phyloP scores from a whole-genome alignment of 352 stramenopile genomes.

The Thalassiosira exigua region DNA sequence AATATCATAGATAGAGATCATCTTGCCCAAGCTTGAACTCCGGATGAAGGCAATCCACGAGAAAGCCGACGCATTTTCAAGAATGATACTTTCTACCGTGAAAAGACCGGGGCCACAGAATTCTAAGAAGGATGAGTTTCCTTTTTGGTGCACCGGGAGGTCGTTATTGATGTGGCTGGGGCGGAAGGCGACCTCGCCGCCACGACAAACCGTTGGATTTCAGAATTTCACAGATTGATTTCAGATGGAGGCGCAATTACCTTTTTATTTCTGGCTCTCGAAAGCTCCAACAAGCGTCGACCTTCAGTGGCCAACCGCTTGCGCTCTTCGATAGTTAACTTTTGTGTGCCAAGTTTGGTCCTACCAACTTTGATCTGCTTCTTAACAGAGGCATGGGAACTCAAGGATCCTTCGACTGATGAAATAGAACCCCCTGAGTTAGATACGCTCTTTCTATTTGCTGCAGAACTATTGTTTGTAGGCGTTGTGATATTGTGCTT shows the following conservation, averaged over 20 bases:
- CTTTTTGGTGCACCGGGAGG: not conserved
- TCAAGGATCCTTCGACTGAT: constrained; percentile 55
- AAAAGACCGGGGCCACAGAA: too few relatives aligned
- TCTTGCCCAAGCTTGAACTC: too few relatives aligned
- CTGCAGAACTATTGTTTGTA: too few relatives aligned
- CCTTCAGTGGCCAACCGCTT: constrained; percentile 54
- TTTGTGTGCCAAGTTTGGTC: constrained; percentile 41
- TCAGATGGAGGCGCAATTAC: not conserved
- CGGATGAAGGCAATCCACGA: too few relatives aligned
- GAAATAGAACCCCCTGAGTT: constrained; percentile 48
- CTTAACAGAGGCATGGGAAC: constrained; percentile 47
- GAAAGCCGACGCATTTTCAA: too few relatives aligned
- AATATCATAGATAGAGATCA: too few relatives aligned
- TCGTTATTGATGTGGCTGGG: too few relatives aligned
- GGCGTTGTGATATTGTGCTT: constrained; percentile 6
- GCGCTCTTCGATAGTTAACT: constrained; percentile 49
- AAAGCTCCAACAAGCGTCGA: constrained; percentile 35
- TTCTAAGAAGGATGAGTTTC: too few relatives aligned
- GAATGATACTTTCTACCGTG: too few relatives aligned
- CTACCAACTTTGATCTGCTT: constrained; percentile 50
- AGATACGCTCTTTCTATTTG: not conserved
- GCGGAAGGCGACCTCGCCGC: too few relatives aligned
- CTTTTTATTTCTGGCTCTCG: constrained; percentile 42
- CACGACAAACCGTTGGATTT: too few relatives aligned
- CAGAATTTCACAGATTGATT: too few relatives aligned